Evolutionary conservation across 768 basidiomycete species (phyloP), one percentile per base, ranked within the genome.

Genomic region (Tricholoma furcatifolium): DNA sequence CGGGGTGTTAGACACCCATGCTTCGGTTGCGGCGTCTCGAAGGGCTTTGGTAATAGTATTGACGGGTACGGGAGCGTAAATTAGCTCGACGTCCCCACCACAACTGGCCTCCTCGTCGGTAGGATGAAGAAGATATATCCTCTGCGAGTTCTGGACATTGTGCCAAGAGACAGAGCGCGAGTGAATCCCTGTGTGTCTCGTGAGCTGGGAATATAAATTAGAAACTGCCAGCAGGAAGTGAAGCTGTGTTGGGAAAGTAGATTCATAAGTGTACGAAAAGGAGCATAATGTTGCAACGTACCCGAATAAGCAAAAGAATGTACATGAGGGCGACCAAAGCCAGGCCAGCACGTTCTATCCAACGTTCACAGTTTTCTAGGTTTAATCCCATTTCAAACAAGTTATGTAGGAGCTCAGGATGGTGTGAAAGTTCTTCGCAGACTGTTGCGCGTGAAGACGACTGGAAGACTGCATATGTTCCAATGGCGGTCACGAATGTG

Each of bases 311-410:
- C 50, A 86, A 79, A 55, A 87, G 64, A 32, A 89, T 69, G 41
- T 82, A 73, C 70, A 87, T 77, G 40, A 83, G 65, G 1, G 75
- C 81, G 43, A 89, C 70, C 31, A 81, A 74, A 0, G 73, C 83
- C 53, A 87, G 65, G 30, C 84, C 76, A 7, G 80, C 85, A 36
- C 82, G 76, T 64, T 86, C 87, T 43, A 90, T 77, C 85, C 86
- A 89, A 52, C 79, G 76, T 62, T 92, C 90, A 64, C 91, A 92
- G 58, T 90, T 89, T 68, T 91, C 89, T 39, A 88, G 68, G 60
- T 78, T 87, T 60, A 91, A 73, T 0, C 88, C 89, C 62, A 87
- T 77, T 63, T 88, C 85, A 45, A 79, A 74, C 69, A 89, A 68
- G 58, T 82, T 82, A 8, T 82, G 81, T 69, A 91, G 77, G 38